Conservation (phyloP, 345 rosid genomes). For the Eucalyptus pauciflora region DNA sequence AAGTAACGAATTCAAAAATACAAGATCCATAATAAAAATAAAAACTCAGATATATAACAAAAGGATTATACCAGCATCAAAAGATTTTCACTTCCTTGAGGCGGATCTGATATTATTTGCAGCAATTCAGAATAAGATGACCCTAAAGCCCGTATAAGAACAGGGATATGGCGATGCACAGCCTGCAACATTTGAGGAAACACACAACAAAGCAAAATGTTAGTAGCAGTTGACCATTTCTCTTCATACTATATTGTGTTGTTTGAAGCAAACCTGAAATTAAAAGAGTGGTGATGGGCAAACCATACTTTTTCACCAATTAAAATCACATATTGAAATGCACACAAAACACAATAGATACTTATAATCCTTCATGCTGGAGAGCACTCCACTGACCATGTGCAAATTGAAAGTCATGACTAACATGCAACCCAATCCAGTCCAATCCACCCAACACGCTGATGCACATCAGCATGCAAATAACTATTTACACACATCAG, state of each 20-base stretch:
- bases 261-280: not conserved
- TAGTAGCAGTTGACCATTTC: not conserved
- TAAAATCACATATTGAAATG: not conserved
- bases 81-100: conserved; percentile 96
- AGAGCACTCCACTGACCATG: not conserved
- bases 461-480: not conserved
- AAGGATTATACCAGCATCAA: conserved; percentile 54
- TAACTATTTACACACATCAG: not conserved
- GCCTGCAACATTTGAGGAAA: conserved; percentile 35
- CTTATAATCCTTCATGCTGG: not conserved
- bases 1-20: conserved; percentile 6
- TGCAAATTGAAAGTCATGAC: not conserved
- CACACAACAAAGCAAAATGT: not conserved
- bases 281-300: not conserved
- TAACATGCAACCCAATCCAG: not conserved
- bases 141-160: conserved; percentile 75
- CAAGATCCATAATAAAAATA: not conserved
- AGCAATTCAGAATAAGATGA: conserved; percentile 75
- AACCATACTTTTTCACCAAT: not conserved
- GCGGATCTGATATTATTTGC: conserved; percentile 80
- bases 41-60: not conserved
- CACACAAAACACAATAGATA: not conserved
- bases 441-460: not conserved
- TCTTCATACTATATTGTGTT: not conserved
- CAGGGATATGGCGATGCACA: conserved; percentile 86